phyloP scores from a whole-genome alignment of 441 rosid genomes.

The Metrosideros polymorpha region DNA sequence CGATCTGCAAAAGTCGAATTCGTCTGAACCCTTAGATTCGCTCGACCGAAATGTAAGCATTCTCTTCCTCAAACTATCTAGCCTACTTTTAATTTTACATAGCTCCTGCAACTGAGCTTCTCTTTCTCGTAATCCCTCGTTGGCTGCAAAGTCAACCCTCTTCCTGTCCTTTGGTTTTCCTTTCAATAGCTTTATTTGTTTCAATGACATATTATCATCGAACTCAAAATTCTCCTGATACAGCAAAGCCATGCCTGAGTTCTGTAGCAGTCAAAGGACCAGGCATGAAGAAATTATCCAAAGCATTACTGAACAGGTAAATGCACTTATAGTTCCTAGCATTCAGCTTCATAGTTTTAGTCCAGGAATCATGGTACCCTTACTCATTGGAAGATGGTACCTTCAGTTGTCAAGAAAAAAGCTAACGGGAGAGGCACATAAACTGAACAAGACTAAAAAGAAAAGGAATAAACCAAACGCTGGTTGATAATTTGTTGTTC shows the following conservation, averaged over 20 bases:
- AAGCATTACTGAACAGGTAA: background rate
- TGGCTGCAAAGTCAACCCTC: slow-evolving; percentile 9
- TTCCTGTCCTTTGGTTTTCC: slow-evolving; percentile 29
- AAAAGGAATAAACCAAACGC: background rate
- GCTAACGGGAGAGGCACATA: background rate
- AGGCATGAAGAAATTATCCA: background rate
- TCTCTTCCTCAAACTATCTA: slow-evolving; percentile 44
- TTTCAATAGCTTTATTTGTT: slow-evolving; percentile 26
- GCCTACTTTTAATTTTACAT: slow-evolving; percentile 43
- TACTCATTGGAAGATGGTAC: background rate
- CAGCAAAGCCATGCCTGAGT: background rate
- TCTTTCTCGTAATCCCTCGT: slow-evolving; percentile 14
- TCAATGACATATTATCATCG: slow-evolving; percentile 50
- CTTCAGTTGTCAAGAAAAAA: background rate
- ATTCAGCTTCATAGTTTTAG: background rate
- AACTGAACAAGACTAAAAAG: background rate
- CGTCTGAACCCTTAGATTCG: slow-evolving; percentile 33
- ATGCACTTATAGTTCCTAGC: background rate
- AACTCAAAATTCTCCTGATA: slow-evolving; percentile 31
- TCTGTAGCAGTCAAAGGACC: background rate
- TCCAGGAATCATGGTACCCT: background rate
- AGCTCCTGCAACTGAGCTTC: slow-evolving; percentile 67
- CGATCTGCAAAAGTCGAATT: slow-evolving; percentile 19
- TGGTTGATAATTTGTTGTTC: background rate
- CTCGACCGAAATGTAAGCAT: slow-evolving; percentile 25